phyloP scores from a whole-genome alignment of 2,329 filamentous ascomycete species.

The Microdochium trichocladiopsis region DNA sequence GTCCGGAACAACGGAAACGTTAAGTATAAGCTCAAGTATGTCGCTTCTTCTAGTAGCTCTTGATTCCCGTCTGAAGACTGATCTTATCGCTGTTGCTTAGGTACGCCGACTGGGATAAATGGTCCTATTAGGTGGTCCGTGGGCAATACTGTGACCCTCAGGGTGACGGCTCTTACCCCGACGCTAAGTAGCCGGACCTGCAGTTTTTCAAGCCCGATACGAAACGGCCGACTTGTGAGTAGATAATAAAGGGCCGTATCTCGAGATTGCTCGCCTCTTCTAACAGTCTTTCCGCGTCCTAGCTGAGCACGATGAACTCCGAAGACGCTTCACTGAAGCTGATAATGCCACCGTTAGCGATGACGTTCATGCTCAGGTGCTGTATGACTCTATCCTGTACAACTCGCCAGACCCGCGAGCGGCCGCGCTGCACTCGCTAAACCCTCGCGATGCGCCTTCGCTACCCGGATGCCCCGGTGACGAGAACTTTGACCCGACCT shows the following conservation, averaged over 20 bases:
- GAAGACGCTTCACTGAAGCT: too few species aligned
- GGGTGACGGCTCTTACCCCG: conserved; percentile 2
- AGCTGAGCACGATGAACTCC: too few species aligned
- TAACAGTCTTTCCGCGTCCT: too few species aligned
- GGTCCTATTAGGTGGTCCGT: not conserved
- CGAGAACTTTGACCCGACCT: not conserved
- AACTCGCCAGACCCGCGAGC: not conserved
- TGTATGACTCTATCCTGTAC: not conserved
- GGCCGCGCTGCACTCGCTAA: not conserved
- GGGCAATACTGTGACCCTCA: not conserved
- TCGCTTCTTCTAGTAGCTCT: too few species aligned
- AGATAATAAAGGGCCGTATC: too few species aligned
- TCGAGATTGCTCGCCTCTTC: too few species aligned
- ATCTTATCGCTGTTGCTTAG: conserved; percentile 1
- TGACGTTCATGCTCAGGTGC: too few species aligned
- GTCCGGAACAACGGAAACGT: not conserved
- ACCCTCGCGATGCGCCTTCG: conserved; percentile 4
- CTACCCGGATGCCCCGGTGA: conserved; percentile 1
- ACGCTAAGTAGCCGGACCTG: conserved; percentile 7
- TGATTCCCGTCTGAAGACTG: not conserved
- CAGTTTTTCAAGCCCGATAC: conserved; percentile 15
- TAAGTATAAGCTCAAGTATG: not conserved
- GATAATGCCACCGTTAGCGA: too few species aligned
- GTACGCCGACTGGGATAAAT: not conserved
- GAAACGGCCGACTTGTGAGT: too few species aligned